phyloP scores from a whole-genome alignment of 768 basidiomycete genomes.

The Macrocybe gigantea region DNA sequence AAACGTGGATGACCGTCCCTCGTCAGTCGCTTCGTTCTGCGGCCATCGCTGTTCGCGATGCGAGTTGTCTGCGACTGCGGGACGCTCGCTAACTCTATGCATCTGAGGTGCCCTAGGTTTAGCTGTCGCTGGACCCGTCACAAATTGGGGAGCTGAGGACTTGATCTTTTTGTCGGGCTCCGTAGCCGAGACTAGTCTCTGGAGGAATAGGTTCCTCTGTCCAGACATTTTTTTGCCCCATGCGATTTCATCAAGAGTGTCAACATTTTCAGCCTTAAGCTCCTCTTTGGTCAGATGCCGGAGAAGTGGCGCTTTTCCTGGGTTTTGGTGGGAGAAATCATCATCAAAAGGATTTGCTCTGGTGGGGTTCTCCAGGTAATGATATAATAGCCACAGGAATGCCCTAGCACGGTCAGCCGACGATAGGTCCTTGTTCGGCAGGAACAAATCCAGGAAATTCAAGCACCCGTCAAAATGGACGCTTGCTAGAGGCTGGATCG shows the following conservation, averaged over 20 bases:
- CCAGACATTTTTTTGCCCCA: conserved; percentile 75
- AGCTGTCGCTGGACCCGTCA: conserved; percentile 29
- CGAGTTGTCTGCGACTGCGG: conserved; percentile 24
- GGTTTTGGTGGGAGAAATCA: conserved; percentile 47
- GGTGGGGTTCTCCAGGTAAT: conserved; percentile 68
- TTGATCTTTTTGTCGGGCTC: conserved; percentile 48
- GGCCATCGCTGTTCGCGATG: conserved; percentile 26
- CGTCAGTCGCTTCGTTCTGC: conserved; percentile 31
- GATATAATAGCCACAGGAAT: conserved; percentile 80
- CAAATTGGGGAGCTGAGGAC: conserved; percentile 35
- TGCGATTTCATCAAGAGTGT: conserved; percentile 69
- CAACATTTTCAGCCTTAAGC: conserved; percentile 64
- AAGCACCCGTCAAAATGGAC: conserved; percentile 70
- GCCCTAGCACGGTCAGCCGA: conserved; percentile 70
- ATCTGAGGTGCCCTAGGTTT: too few relatives aligned
- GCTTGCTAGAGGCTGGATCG: conserved; percentile 46
- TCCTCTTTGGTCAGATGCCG: conserved; percentile 51
- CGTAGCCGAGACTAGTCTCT: conserved; percentile 54
- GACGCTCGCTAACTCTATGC: neutral
- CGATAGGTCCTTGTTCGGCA: conserved; percentile 61
- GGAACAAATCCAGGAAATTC: conserved; percentile 82
- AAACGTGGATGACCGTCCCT: conserved; percentile 42
- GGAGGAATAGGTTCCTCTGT: conserved; percentile 65
- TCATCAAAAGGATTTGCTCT: conserved; percentile 73
- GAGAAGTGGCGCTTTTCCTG: conserved; percentile 61